A percentile compares a stretch with the other conserved stretches of the same genome.
Evolutionary conservation across 23 red algal species (phyloP).

Genomic region (Gracilaria domingensis): DNA sequence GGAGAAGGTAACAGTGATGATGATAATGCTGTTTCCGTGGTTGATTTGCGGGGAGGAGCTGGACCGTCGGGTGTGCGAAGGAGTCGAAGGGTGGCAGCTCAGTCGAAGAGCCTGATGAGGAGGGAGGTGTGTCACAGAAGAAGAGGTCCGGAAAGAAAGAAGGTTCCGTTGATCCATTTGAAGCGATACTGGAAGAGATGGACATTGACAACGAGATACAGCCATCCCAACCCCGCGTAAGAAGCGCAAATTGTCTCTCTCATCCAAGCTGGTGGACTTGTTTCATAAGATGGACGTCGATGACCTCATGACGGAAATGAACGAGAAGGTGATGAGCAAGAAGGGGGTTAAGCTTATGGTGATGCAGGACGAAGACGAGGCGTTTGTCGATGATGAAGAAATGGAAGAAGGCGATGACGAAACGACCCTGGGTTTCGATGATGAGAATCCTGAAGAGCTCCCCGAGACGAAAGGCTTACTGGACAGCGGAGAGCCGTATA

Average conservation of each 20-base stretch:
- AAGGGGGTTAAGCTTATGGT: slow-evolving; percentile 6
- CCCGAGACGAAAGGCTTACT: neutral
- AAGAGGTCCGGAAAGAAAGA: neutral
- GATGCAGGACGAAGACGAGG: slow-evolving; percentile 2
- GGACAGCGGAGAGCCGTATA: neutral
- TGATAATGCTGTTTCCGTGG: neutral
- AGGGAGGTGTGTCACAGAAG: slow-evolving; percentile 3
- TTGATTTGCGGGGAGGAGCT: neutral
- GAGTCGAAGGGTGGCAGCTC: neutral
- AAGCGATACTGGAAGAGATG: slow-evolving; percentile 1
- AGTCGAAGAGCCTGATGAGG: neutral
- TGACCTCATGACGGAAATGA: neutral
- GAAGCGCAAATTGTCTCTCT: neutral
- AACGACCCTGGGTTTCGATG: neutral
- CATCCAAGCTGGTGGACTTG: neutral
- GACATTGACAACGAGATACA: neutral
- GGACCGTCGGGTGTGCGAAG: slow-evolving; percentile 1
- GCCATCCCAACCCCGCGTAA: neutral
- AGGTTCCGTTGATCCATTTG: slow-evolving; percentile 4
- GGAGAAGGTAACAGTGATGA: too few relatives aligned
- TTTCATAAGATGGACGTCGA: slow-evolving; percentile 8
- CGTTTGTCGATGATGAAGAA: neutral
- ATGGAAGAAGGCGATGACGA: slow-evolving; percentile 6
- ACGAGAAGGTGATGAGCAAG: slow-evolving; percentile 7
- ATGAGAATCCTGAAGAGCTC: neutral